Percentiles rank a stretch among this genome's conserved stretches.
These are phyloP conservation scores for Aspergillus tanneri DNA, from an alignment of 2,329 filamentous ascomycete species.

Conservation along the genomic window DNA sequence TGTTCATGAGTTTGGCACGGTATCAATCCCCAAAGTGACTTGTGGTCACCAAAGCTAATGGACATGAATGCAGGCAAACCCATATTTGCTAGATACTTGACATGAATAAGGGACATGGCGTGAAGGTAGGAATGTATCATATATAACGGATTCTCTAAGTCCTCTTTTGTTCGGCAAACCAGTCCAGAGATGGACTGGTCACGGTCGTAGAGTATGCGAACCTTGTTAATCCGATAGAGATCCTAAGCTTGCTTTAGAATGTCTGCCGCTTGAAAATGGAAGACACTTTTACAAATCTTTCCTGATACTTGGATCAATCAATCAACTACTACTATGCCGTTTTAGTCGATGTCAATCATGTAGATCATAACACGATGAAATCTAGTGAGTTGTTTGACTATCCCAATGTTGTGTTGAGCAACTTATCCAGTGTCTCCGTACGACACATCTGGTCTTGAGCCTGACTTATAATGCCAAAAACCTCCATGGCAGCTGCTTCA, in stretches of 20 bases:
- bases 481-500: slow-evolving; percentile 84
- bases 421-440: slow-evolving; percentile 67
- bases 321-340: slow-evolving; percentile 80
- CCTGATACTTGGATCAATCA: slow-evolving; percentile 76
- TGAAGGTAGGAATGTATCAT: slow-evolving; percentile 81
- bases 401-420: slow-evolving; percentile 78
- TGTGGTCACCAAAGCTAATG: slow-evolving; percentile 82
- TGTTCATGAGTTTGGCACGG: slow-evolving; percentile 84
- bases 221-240: slow-evolving; percentile 87
- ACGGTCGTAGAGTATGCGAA: slow-evolving; percentile 81
- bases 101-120: slow-evolving; percentile 78
- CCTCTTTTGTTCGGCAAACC: slow-evolving; percentile 72
- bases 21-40: slow-evolving; percentile 84
- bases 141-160: slow-evolving; percentile 67
- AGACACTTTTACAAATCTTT: slow-evolving; percentile 83
- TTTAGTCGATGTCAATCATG: slow-evolving; percentile 80
- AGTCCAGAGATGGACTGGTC: slow-evolving; percentile 76
- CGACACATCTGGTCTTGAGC: slow-evolving; percentile 74
- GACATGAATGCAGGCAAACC: slow-evolving; percentile 92
- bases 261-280: slow-evolving; percentile 83
- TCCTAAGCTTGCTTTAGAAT: slow-evolving; percentile 84
- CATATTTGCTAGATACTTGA: slow-evolving; percentile 88
- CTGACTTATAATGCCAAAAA: slow-evolving; percentile 90
- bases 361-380: slow-evolving; percentile 94
- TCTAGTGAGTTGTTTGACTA: slow-evolving; percentile 84